Evolutionary conservation across 306 rosid genomes (phyloP), one percentile per base, ranked within the genome.

Genomic region (Pyrus betulifolia): DNA sequence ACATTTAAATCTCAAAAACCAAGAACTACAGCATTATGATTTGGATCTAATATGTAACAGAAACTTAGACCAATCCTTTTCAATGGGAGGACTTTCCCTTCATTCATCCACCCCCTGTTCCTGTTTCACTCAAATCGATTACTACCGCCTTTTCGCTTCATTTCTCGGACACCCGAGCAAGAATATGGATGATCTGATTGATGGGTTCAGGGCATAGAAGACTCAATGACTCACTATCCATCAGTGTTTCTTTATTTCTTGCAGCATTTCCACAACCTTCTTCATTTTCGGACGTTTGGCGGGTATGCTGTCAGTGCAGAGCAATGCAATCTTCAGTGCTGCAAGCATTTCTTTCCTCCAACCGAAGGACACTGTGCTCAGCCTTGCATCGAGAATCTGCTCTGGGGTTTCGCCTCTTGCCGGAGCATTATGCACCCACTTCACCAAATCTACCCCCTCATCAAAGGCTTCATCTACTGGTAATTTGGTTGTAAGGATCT

Each of bases 331-430:
- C 84, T 96, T 96, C 19, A 92, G 88, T 52, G 97, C 93, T 69
- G 99, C 93, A 80, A 96, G 99, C 99, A 96, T 96, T 84, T 96
- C 98, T 87, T 90, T 96, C 91, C 99, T 89, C 99, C 99, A 92
- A 44, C 90, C 85, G 60, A 96, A 96, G 31, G 99, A 92, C 67
- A 96, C 93, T 3, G 99, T 96, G 89, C 98, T 96, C 22, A 92
- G 97, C 82, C 76, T 89, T 21, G 96, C 83, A 74, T 92, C 98
- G 18, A 96, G 90, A 82, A 92, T 96, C 93, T 96, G 98, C 89
- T 96, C 99, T 1, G 99, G 98, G 67, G 99, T 92, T 86, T 96
- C 99, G 13, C 96, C 96, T 80, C 98, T 89, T 7, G 80, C 76
- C 1, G 98, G 92, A 85, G 99, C 99, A 78, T 76, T 88, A 5